phyloP scores from a whole-genome alignment of 2,329 filamentous ascomycete species.

The Pseudogymnoascus sp. region DNA sequence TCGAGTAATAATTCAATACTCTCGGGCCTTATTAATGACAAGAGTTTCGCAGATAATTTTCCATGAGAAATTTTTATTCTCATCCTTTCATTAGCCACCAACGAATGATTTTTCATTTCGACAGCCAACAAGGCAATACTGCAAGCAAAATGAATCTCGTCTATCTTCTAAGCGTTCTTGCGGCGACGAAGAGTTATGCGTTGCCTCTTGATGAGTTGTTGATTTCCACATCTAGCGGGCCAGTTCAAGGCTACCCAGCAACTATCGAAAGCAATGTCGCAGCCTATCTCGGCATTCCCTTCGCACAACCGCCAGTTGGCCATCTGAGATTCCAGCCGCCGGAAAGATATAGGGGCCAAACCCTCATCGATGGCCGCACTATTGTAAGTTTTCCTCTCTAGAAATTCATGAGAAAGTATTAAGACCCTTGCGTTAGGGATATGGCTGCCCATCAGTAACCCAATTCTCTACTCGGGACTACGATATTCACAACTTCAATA shows the following conservation, averaged over 20 bases:
- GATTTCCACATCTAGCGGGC: slow-evolving; percentile 21
- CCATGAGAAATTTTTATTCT: neutral
- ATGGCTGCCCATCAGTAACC: neutral
- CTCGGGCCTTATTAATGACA: neutral
- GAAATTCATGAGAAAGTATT: neutral
- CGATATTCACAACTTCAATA: neutral
- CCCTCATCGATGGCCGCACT: slow-evolving; percentile 18
- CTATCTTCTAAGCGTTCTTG: neutral
- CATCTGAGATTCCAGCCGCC: slow-evolving; percentile 31
- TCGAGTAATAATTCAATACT: neutral
- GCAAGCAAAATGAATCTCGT: neutral
- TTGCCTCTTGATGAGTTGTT: neutral
- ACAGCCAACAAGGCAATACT: neutral
- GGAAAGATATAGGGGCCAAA: slow-evolving; percentile 17
- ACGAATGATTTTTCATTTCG: neutral
- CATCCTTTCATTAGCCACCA: neutral
- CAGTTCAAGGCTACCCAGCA: slow-evolving; percentile 23
- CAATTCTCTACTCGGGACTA: neutral
- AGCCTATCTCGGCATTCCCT: slow-evolving; percentile 34
- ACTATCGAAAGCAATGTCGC: slow-evolving; percentile 17
- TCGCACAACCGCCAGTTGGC: slow-evolving; percentile 32
- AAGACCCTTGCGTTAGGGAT: neutral
- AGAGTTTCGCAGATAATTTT: neutral
- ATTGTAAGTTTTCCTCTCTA: slow-evolving; percentile 19
- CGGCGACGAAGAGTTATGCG: neutral